phyloP scores from a whole-genome alignment of 257 asterid genomes.

The Solanum paucissectum region DNA sequence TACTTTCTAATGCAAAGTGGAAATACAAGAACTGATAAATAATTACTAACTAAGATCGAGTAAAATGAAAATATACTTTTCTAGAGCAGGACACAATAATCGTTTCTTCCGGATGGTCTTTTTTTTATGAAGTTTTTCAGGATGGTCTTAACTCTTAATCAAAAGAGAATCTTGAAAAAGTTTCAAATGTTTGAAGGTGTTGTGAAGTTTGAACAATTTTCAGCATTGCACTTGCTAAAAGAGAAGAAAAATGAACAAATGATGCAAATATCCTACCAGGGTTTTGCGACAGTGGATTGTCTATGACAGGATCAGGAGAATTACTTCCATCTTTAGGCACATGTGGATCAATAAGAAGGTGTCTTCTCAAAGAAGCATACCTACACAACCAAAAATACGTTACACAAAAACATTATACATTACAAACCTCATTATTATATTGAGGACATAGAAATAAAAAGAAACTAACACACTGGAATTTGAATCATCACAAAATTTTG shows the following conservation, averaged over 20 bases:
- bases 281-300: conserved; percentile 87
- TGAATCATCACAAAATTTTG: neutral
- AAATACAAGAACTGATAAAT: neutral
- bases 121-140: neutral
- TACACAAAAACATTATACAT: neutral
- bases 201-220: neutral
- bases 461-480: neutral
- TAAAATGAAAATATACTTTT: neutral
- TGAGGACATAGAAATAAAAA: neutral
- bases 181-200: neutral
- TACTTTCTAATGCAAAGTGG: neutral
- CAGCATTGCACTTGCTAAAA: neutral
- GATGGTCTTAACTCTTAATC: neutral
- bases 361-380: conserved; percentile 84
- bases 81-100: neutral
- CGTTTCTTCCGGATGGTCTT: neutral
- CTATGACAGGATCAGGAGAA: conserved; percentile 73
- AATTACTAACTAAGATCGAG: neutral
- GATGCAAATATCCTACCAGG: conserved; percentile 46
- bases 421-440: neutral
- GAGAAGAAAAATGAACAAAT: neutral
- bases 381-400: conserved; percentile 16
- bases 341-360: conserved; percentile 81
- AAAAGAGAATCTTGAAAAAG: neutral
- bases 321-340: conserved; percentile 60